Conservation (phyloP, 2,329 filamentous ascomycete species). For the Magnaporthiopsis rhizophila region DNA sequence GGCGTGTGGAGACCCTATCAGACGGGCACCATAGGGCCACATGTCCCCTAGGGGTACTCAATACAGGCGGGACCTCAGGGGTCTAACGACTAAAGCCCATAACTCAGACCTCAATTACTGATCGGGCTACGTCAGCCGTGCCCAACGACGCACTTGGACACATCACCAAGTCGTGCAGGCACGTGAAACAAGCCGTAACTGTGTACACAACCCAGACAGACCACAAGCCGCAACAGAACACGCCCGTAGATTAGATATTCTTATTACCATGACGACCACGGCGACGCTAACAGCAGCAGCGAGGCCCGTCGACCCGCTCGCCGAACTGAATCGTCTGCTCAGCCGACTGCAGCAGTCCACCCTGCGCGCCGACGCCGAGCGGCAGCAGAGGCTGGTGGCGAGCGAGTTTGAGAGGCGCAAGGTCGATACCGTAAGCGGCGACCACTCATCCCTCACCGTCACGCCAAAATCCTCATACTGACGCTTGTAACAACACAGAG, state of each 20-base stretch:
- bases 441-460: too few species aligned
- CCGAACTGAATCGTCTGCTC: conserved; percentile 57
- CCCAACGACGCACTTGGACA: background rate
- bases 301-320: conserved; percentile 23
- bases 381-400: conserved; percentile 46
- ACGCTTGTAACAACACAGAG: conserved; percentile 39
- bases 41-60: background rate
- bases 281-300: background rate
- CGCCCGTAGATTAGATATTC: background rate
- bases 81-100: too few species aligned
- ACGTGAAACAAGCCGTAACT: background rate
- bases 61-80: background rate
- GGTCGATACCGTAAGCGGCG: conserved; percentile 37
- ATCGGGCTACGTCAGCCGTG: too few species aligned
- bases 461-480: background rate
- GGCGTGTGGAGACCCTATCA: too few species aligned
- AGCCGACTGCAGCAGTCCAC: conserved; percentile 57
- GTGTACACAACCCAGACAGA: background rate
- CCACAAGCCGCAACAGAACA: background rate
- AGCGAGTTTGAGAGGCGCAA: conserved; percentile 61
- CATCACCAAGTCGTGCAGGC: background rate
- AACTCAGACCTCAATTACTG: too few species aligned
- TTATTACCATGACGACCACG: background rate
- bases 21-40: background rate
- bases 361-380: conserved; percentile 52